Percentiles rank a stretch among this genome's conserved stretches.
Evolutionary conservation across 208 protist genomes (phyloP).

Genomic region (Leishmania amazonensis): DNA sequence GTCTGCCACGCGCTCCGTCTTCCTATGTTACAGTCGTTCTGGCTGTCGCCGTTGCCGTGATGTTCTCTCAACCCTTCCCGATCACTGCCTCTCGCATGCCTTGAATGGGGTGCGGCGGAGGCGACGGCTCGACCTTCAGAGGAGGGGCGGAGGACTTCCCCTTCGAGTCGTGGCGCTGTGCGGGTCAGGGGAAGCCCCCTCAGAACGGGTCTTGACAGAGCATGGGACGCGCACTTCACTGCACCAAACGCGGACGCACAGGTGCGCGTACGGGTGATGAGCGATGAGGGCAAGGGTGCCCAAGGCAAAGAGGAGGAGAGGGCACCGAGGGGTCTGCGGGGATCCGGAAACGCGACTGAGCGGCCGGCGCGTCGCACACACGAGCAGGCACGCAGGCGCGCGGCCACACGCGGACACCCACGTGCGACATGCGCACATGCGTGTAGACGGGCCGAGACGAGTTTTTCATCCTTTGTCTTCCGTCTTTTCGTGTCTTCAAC

Average conservation of each 20-base stretch:
- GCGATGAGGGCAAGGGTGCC: background rate
- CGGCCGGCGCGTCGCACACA: background rate
- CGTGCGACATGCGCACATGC: background rate
- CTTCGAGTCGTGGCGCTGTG: background rate
- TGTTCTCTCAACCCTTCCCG: background rate
- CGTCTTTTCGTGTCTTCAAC: slow-evolving; percentile 1
- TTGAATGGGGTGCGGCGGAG: background rate
- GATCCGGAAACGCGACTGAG: background rate
- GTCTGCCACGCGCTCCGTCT: background rate
- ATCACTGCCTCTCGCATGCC: background rate
- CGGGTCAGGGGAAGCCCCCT: background rate
- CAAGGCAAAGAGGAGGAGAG: background rate
- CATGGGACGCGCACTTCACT: background rate
- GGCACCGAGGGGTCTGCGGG: background rate
- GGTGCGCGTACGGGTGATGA: background rate
- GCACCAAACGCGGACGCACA: background rate
- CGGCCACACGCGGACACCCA: background rate
- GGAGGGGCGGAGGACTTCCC: background rate
- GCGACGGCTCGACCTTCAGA: background rate
- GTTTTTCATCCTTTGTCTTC: background rate
- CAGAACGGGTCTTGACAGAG: background rate
- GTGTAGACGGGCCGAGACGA: background rate
- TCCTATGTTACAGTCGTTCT: background rate
- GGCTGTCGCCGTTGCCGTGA: background rate
- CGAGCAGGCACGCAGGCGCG: background rate